Evolutionary conservation across 495 filamentous ascomycete species (phyloP), one percentile per base, ranked within the genome.

Genomic region (Aspergillus sparsus): DNA sequence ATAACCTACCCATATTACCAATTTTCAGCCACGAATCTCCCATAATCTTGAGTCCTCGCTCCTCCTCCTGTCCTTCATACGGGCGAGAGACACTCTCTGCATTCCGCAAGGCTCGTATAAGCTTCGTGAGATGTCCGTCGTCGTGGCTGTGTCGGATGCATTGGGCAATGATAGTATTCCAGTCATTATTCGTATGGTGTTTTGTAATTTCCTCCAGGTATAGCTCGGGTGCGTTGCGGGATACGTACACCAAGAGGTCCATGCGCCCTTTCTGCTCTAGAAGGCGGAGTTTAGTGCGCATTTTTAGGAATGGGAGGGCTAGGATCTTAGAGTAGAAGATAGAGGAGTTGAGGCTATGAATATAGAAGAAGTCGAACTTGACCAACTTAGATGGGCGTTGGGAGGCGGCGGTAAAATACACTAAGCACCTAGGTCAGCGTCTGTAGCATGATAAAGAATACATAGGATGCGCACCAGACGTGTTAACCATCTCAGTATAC

Each of bases 281-380:
- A 6, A 92, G 71, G 32, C 90, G 83, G 18, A 78, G 74, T 61
- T 90, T 90, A 55, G 74, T 74, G n/a, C 67, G 71, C 1, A 66
- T 53, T 13, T 53, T 35, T 9, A 66, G 42, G 18, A 49, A 66
- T 66, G 66, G 36, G 13, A 66, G 70, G 2, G 68, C 42, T 35
- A 83, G 66, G 63, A 89, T 81, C 9, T 74, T 69, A 8, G 80
- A 74, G 68, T 85, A 83, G 77, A 90, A 89, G 34, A 89, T 84
- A 9, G 82, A 82, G 36, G 69, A 73, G 65, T 86, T 90, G 61
- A 87, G 64, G 67, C 74, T 78, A 68, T 90, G 88, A 74, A 96
- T 88, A 68, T 85, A 81, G 75, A 88, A 94, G 70, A 97, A 97
- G 62, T 96, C 93, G 62, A 91, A 79, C 66, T 86, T 91, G 60